phyloP scores from a whole-genome alignment of 192 early-diverging fungal species.

The Mortierella hygrophila region DNA sequence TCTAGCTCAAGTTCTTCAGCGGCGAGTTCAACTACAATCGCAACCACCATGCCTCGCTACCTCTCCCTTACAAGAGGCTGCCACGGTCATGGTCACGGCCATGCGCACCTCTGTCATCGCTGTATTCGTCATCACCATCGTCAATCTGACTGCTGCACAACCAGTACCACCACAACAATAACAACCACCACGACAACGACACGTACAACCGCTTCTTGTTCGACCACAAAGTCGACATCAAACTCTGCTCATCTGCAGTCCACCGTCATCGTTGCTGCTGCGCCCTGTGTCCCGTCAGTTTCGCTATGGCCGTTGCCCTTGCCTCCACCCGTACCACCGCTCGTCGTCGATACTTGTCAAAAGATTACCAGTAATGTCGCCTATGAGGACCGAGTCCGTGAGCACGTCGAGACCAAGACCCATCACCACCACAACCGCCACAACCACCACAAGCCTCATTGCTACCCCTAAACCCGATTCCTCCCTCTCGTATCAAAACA shows the following conservation, averaged over 20 bases:
- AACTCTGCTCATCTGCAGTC: background rate
- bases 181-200: background rate
- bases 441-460: background rate
- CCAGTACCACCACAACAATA: background rate
- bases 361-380: background rate
- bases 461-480: background rate
- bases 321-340: no score
- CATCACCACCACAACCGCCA: background rate
- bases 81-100: background rate
- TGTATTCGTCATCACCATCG: background rate
- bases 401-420: background rate
- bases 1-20: background rate
- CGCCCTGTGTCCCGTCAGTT: background rate
- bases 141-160: background rate
- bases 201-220: background rate
- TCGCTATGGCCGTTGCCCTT: no score
- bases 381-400: background rate
- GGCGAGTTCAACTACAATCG: background rate
- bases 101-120: background rate
- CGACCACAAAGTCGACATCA: background rate
- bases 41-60: background rate
- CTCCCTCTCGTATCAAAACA: background rate
- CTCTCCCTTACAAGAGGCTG: background rate
- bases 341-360: background rate
- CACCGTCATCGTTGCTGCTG: background rate